These are phyloP conservation scores for Teratosphaeria nubilosa DNA, from an alignment of 2,329 filamentous ascomycete genomes.

Conservation along the genomic window DNA sequence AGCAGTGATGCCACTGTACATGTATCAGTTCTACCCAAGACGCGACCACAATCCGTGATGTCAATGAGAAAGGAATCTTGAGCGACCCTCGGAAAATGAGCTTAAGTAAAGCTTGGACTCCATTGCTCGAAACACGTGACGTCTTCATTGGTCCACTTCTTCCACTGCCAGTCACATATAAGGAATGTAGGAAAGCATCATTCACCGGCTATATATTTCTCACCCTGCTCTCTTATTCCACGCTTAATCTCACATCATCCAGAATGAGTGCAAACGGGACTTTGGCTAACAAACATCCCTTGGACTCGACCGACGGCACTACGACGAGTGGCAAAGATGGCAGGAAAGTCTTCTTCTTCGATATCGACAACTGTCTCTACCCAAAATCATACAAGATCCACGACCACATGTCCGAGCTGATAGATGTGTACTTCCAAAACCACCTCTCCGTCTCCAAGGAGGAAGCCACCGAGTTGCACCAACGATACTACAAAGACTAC, in stretches of 20 bases:
- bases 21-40: neutral
- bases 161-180: neutral
- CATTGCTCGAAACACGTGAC: neutral
- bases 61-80: neutral
- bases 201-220: neutral
- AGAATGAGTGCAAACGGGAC: neutral
- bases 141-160: neutral
- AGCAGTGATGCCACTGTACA: neutral
- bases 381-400: constrained; percentile 69
- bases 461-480: constrained; percentile 77
- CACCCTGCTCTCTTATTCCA: neutral
- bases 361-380: constrained; percentile 98
- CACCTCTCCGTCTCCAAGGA: constrained; percentile 65
- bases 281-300: neutral
- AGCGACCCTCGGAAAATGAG: neutral
- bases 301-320: neutral
- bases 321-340: neutral
- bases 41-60: neutral
- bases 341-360: constrained; percentile 54
- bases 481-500: constrained; percentile 90
- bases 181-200: neutral
- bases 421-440: constrained; percentile 53
- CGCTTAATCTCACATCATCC: neutral
- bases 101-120: neutral
- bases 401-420: constrained; percentile 77